Evolutionary conservation across 306 rosid genomes (phyloP), one percentile per base, ranked within the genome.

Genomic region (Styphnolobium japonicum): DNA sequence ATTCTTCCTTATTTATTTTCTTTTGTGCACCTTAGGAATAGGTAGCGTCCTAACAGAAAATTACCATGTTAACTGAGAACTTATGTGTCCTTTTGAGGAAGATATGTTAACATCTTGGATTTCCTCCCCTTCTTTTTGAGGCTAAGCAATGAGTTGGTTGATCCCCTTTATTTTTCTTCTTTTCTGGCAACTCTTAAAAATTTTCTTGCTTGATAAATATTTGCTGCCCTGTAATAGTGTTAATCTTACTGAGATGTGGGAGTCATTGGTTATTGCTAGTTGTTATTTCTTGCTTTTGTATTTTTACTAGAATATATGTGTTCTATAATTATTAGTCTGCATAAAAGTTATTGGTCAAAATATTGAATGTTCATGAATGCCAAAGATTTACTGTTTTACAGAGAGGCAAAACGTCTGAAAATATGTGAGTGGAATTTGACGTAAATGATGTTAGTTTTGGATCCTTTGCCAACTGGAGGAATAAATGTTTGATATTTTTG

Each of bases 261-360:
- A 27, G 31, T 27, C 31, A 27, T 27, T 27, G 31, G 31, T 3
- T 27, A 27, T 27, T n/a, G n/a, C n/a, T 27, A 27, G 31, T 27
- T 27, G 31, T 27, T 27, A 27, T 27, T 1, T 27, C 3, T 27
- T 1, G 31, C n/a, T n/a, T n/a, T n/a, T n/a, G n/a, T n/a, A n/a
- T n/a, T n/a, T n/a, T n/a, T n/a, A n/a, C n/a, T n/a, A n/a, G n/a
- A n/a, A n/a, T n/a, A n/a, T n/a, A n/a, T n/a, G n/a, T n/a, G 19
- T 15, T 66, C 67, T 9, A 9, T 66, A 3, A 10, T 10, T 39
- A 36, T 49, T 53, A 52, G n/a, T 25, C 58, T 67, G 55, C 27
- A 57, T 69, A 46, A 43, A 48, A 68, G 15, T 57, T 69, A 58
- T 60, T 31, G 45, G 51, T 39, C n/a, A 75, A 36, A 75, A 63